Base-by-base conservation (phyloP, 2,329 filamentous ascomycete genomes). In the Aspergillus sp. region DNA sequence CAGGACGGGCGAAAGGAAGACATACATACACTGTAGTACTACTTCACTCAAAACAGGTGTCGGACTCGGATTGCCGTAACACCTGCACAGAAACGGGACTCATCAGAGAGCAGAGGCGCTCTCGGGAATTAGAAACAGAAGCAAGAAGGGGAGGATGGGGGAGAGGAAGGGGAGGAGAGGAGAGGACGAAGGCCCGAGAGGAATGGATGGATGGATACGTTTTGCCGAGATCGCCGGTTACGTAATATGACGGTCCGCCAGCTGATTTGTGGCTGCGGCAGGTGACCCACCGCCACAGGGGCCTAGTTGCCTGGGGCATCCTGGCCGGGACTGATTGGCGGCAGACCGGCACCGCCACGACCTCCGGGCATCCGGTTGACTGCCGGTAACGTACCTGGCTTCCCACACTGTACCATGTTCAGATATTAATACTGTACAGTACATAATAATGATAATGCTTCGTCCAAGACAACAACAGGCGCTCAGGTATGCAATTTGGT, bases 51-150 rank as follows among this genome's bases (percentile, higher is more conserved):
- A 44, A 44, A 46, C 54, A 59, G 56, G 56, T 58, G 53, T 58
- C 53, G 55, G 19, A 59, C 55, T 57, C 57, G 37, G 43, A 48
- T 49, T 58, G 55, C 55, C 55, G 55, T 57, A 57, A 45, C 55
- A 59, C 55, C 55, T 59, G 55, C 45, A 45, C 44, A 43, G 33
- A 52, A 47, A 47, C 50, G 43, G 48, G 44, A 58, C 51, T 57
- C 56, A 59, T 59, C 52, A 59, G 55, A 59, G 52, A 58, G 56
- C 51, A 43, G 34, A 49, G 48, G 42, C 47, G 48, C 52, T 54
- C 52, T 53, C 42, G 39, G 20, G 12, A 12, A 48, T 34, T 29
- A 34, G 29, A 15, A 36, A 35, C 34, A 26, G 39, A 33, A 38
- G 15, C 28, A 32, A 39, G 34, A 31, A 37, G 39, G 30, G 34